A percentile compares a stretch with the other conserved stretches of the same genome.
phyloP scores from a whole-genome alignment of 805 yeast genomes.

The Starmerella kuoi region DNA sequence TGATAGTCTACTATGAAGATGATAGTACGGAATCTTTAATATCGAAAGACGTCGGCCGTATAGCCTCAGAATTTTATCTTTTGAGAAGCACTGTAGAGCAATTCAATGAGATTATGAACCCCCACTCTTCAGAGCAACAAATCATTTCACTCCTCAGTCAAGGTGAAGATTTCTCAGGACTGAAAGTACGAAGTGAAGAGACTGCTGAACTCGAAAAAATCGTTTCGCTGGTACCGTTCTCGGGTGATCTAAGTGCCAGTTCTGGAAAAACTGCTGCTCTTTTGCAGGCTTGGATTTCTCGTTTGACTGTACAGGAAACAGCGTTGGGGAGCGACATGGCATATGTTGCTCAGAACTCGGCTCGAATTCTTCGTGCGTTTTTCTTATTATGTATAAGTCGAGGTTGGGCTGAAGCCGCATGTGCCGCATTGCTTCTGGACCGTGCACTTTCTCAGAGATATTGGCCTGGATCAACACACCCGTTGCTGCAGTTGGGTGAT shows the following conservation, averaged over 20 bases:
- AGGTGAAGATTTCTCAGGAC: conserved; percentile 87
- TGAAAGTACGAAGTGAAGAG: conserved; percentile 84
- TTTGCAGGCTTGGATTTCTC: conserved; percentile 77
- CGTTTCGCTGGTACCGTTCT: conserved; percentile 33
- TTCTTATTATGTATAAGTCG: conserved; percentile 78
- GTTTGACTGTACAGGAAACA: conserved; percentile 58
- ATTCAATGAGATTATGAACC: conserved; percentile 72
- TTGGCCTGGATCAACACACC: conserved; percentile 80
- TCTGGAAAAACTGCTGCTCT: conserved; percentile 81
- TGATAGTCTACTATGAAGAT: conserved; percentile 84
- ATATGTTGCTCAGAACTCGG: conserved; percentile 91
- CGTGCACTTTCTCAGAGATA: conserved; percentile 71
- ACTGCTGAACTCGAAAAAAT: conserved; percentile 54
- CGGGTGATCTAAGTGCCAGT: conserved; percentile 9
- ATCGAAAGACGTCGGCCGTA: conserved; percentile 82
- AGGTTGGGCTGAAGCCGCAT: conserved; percentile 78
- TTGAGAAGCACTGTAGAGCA: conserved; percentile 76
- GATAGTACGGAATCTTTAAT: conserved; percentile 52
- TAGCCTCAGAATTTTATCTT: conserved; percentile 87
- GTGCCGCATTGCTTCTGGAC: conserved; percentile 65
- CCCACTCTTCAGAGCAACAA: conserved; percentile 85
- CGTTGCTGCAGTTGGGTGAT: conserved; percentile 72
- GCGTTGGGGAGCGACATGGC: conserved; percentile 76
- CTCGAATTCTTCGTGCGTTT: conserved; percentile 83
- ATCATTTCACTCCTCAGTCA: conserved; percentile 74